These are phyloP conservation scores for Nicotiana undulata DNA, from an alignment of 257 asterid genomes.

Conservation along the genomic window DNA sequence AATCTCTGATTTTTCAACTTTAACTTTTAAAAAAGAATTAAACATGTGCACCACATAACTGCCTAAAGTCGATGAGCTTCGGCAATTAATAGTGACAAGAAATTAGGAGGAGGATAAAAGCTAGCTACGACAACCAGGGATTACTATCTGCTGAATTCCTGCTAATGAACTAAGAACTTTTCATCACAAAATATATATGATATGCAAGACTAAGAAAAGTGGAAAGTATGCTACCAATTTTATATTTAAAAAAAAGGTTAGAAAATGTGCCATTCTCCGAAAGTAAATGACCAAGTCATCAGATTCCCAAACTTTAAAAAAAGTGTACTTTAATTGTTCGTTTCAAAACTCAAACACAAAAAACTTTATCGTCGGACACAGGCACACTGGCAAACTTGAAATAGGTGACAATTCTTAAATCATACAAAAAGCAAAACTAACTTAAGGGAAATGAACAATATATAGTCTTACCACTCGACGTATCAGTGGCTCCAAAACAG, in stretches of 20 bases:
- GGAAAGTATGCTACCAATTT: background rate
- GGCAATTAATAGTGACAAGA: background rate
- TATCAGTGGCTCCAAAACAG: conserved; percentile 80
- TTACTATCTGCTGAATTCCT: background rate
- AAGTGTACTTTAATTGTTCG: background rate
- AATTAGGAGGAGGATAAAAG: background rate
- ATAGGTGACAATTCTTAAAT: background rate
- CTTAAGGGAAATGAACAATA: background rate
- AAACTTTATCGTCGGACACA: background rate
- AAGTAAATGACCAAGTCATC: background rate
- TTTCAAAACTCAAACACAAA: background rate
- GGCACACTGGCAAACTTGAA: background rate
- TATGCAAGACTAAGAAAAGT: background rate
- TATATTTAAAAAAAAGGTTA: background rate
- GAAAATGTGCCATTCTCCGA: background rate
- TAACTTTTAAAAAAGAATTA: background rate
- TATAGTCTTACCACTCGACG: conserved; percentile 67
- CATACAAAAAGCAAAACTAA: background rate
- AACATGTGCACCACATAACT: background rate
- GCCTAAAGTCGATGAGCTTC: background rate
- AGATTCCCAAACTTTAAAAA: background rate
- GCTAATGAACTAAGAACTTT: background rate
- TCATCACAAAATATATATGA: background rate
- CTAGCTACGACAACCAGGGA: background rate
- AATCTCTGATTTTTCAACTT: too few species aligned